A percentile compares a stretch with the other conserved stretches of the same genome.
Evolutionary conservation across 768 basidiomycete genomes (phyloP).

Genomic region (Rhodocollybia butyracea): DNA sequence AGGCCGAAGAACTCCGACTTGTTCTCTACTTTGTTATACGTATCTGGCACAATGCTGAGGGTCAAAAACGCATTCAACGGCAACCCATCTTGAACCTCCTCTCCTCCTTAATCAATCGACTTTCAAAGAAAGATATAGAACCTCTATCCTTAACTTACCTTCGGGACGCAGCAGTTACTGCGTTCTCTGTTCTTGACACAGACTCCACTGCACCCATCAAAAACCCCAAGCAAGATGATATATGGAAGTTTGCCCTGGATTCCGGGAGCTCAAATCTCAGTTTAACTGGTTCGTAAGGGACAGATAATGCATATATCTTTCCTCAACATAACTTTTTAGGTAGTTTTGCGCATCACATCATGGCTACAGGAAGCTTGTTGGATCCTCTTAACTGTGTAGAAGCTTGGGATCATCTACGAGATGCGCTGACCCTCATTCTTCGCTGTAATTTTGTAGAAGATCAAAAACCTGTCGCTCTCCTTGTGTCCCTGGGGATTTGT

Average conservation of each 20-base stretch:
- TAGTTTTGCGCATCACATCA: constrained; percentile 43
- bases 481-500: constrained; percentile 49
- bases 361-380: constrained; percentile 19
- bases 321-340: constrained; percentile 28
- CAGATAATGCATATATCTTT: neutral
- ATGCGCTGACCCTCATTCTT: constrained; percentile 45
- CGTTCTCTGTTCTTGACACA: constrained; percentile 26
- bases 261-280: constrained; percentile 28
- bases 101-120: constrained; percentile 13
- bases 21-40: constrained; percentile 30
- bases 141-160: constrained; percentile 17
- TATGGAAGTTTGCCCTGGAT: constrained; percentile 35
- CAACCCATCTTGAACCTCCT: constrained; percentile 21
- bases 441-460: constrained; percentile 41
- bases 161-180: constrained; percentile 32
- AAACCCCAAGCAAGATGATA: constrained; percentile 25
- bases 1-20: constrained; percentile 6
- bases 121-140: constrained; percentile 9
- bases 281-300: constrained; percentile 37
- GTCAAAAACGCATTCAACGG: constrained; percentile 15
- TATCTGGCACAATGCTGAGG: constrained; percentile 25
- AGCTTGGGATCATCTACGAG: constrained; percentile 52
- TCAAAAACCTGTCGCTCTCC: constrained; percentile 47
- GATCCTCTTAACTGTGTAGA: constrained; percentile 43
- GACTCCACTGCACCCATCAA: constrained; percentile 11